These are phyloP conservation scores for Lactifluus echinatus DNA, from an alignment of 768 basidiomycete species.

Conservation along the genomic window DNA sequence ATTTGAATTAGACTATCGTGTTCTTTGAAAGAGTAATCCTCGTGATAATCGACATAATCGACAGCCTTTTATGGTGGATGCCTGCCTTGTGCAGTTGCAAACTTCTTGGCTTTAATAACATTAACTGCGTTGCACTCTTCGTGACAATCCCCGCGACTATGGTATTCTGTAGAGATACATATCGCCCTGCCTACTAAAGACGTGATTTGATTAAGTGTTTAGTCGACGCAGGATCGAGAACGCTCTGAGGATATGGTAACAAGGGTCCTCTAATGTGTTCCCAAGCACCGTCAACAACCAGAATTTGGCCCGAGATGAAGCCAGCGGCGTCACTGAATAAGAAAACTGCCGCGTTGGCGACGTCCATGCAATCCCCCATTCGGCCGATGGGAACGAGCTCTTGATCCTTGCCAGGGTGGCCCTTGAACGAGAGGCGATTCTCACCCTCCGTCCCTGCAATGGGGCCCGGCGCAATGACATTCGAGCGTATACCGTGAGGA, in stretches of 20 bases:
- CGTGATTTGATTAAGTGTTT: slow-evolving; percentile 20
- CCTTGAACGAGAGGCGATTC: slow-evolving; percentile 40
- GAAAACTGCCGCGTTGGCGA: slow-evolving; percentile 33
- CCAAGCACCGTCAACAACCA: slow-evolving; percentile 26
- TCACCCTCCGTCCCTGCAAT: slow-evolving; percentile 73
- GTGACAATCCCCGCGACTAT: neutral
- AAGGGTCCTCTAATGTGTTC: slow-evolving; percentile 19
- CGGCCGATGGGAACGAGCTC: slow-evolving; percentile 15
- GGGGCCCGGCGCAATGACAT: slow-evolving; percentile 77
- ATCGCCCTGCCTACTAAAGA: slow-evolving; percentile 15
- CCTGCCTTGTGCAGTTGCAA: neutral
- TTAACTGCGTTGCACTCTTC: too few relatives aligned
- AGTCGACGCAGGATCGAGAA: slow-evolving; percentile 21
- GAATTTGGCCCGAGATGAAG: slow-evolving; percentile 33
- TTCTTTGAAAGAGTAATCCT: too few relatives aligned
- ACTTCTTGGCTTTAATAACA: neutral
- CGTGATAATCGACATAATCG: neutral
- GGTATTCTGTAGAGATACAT: neutral
- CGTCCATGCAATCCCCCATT: slow-evolving; percentile 25
- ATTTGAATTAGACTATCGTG: too few relatives aligned
- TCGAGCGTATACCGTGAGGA: slow-evolving; percentile 87
- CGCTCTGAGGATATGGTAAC: slow-evolving; percentile 22
- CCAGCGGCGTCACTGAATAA: slow-evolving; percentile 34
- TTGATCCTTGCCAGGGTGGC: neutral
- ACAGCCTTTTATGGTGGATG: neutral